phyloP scores from a whole-genome alignment of 2,329 filamentous ascomycete species.

The Neobulgaria alba region DNA sequence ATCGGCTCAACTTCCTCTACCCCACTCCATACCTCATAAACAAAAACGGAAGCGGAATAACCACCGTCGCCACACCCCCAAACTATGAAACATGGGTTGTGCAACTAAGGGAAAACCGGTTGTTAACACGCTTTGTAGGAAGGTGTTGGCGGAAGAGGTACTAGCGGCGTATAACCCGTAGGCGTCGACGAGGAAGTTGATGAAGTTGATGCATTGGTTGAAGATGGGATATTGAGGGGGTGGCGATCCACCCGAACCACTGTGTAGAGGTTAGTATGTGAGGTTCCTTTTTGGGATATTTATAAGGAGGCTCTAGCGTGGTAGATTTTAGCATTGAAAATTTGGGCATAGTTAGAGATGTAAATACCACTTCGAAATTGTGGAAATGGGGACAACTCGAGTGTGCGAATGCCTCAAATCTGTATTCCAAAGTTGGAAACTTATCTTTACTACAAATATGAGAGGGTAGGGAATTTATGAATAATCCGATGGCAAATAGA shows the following conservation, averaged over 20 bases:
- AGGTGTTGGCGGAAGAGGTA: constrained; percentile 36
- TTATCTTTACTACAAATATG: neutral
- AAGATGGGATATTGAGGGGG: constrained; percentile 20
- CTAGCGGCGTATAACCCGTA: constrained; percentile 40
- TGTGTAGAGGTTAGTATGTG: neutral
- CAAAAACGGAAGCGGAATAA: constrained; percentile 2
- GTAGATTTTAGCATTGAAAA: neutral
- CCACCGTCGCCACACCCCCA: constrained; percentile 2
- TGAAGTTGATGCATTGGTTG: constrained; percentile 26
- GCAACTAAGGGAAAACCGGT: constrained; percentile 2
- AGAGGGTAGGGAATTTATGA: constrained; percentile 1
- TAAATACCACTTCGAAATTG: no score
- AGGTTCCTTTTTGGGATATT: no score
- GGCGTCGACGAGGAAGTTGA: constrained; percentile 32
- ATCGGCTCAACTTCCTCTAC: constrained; percentile 34
- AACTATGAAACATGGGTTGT: constrained; percentile 3
- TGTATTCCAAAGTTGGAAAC: no score
- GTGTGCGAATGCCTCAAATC: neutral
- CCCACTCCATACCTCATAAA: constrained; percentile 2
- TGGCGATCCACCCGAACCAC: constrained; percentile 27
- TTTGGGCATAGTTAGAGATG: neutral
- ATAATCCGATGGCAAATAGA: constrained; percentile 24
- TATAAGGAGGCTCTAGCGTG: no score
- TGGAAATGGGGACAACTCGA: no score
- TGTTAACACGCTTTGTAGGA: constrained; percentile 17